Evolutionary conservation across 768 basidiomycete species (phyloP).

Genomic region (Clitopilus passeckerianus): DNA sequence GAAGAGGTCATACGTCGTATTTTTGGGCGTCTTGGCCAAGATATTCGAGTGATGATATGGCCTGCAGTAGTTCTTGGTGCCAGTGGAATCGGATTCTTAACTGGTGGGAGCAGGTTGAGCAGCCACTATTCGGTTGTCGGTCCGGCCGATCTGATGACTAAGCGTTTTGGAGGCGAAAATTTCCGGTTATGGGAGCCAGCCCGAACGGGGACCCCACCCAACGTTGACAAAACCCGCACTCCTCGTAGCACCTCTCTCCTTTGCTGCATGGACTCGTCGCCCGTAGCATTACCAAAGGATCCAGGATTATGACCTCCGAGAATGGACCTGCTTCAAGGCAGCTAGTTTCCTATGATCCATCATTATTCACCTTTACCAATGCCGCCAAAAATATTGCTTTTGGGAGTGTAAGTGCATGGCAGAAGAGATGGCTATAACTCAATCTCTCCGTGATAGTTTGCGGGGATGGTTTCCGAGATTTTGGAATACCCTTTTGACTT

Average conservation of each 20-base stretch:
- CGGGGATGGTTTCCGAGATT: slow-evolving; percentile 82
- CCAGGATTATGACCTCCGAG: background rate
- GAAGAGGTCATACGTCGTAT: too few relatives aligned
- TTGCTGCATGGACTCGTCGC: background rate
- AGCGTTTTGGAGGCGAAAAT: background rate
- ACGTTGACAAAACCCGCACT: background rate
- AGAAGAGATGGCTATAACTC: background rate
- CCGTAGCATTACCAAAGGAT: background rate
- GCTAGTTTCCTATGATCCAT: slow-evolving; percentile 1
- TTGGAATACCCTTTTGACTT: slow-evolving; percentile 94
- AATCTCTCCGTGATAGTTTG: slow-evolving; percentile 36
- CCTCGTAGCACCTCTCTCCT: background rate
- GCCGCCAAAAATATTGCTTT: slow-evolving; percentile 43
- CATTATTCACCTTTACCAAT: slow-evolving; percentile 9
- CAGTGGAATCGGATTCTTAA: too few relatives aligned
- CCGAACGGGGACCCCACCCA: background rate
- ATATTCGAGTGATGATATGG: too few relatives aligned
- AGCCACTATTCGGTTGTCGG: background rate
- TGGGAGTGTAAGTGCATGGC: slow-evolving; percentile 34
- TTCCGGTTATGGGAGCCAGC: background rate
- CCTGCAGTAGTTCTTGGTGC: too few relatives aligned
- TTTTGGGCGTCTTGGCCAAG: too few relatives aligned
- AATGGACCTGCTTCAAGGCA: background rate
- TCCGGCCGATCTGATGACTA: background rate
- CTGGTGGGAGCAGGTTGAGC: too few relatives aligned